Evolutionary conservation across 306 rosid genomes (phyloP), one percentile per base, ranked within the genome.

Genomic region (Trifolium subterraneum): DNA sequence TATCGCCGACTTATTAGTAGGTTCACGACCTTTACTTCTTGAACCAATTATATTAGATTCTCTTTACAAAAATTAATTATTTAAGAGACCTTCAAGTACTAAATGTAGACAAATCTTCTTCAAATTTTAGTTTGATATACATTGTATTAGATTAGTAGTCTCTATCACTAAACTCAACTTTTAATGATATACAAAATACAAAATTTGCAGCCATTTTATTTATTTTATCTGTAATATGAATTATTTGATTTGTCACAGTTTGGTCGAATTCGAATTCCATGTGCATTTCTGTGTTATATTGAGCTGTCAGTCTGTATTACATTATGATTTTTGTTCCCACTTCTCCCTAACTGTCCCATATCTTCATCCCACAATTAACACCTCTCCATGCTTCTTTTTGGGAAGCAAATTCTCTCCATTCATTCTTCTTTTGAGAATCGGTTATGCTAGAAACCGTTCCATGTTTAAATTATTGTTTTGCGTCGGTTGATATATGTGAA

Each of bases 351-450:
- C 84, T 66, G 65, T 56, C 83, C 74, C 80, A 68, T 88, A 86
- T 67, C 80, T 89, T 89, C 83, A 71, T 51, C 89, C 80, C 64
- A 77, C 79, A 55, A 80, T 89, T 77, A 83, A 75, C 81, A 78
- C 75, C 88, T 80, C 81, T 88, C 93, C 92, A 83, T 86, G 97
- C 96, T 80, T 93, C 92, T 87, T 62, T 63, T 33, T 5, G 62
- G 85, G 98, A 83, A 86, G 96, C 97, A 81, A 10, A 35, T 18
- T 25, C 68, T 8, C 70, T 73, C 15, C 9, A 58, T 48, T 78
- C 63, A 18, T 33, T 77, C 51, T 42, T 41, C 61, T 81, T 59
- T 20, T n/a, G 60, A 6, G 20, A 66, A 38, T 14, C 33, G 52
- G 18, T 15, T 51, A 12, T 35, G 42, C 0, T 47, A 18, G 29